Conservation (phyloP, 2,329 filamentous ascomycete genomes). For the Bisporella sp. region DNA sequence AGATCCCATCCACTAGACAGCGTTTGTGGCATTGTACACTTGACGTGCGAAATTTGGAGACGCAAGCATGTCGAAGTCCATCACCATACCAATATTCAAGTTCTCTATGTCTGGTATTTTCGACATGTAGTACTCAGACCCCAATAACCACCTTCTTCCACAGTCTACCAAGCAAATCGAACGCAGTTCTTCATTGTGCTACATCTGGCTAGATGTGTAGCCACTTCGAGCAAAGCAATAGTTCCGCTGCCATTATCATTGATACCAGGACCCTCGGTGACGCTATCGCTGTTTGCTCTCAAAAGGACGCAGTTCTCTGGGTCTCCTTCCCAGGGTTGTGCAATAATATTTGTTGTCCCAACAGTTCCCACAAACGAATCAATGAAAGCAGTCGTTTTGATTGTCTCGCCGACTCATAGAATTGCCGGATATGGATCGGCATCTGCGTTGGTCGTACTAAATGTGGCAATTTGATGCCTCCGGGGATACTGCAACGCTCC, state of each 20-base stretch:
- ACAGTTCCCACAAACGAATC: slow-evolving; percentile 29
- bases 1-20: slow-evolving; percentile 62
- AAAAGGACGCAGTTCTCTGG: slow-evolving; percentile 57
- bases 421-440: neutral
- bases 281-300: slow-evolving; percentile 56
- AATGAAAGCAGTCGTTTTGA: neutral
- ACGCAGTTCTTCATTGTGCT: slow-evolving; percentile 52
- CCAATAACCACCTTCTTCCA: slow-evolving; percentile 58
- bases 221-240: slow-evolving; percentile 50
- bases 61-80: slow-evolving; percentile 64
- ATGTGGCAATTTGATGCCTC: neutral
- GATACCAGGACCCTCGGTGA: slow-evolving; percentile 46
- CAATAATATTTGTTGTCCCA: slow-evolving; percentile 44
- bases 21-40: slow-evolving; percentile 66
- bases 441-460: neutral
- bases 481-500: neutral
- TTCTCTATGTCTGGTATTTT: slow-evolving; percentile 47
- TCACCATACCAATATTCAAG: slow-evolving; percentile 53
- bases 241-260: slow-evolving; percentile 30
- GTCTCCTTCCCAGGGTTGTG: slow-evolving; percentile 52
- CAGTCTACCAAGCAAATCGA: slow-evolving; percentile 60
- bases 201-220: slow-evolving; percentile 48
- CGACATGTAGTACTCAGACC: slow-evolving; percentile 53
- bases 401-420: neutral
- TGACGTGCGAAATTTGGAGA: slow-evolving; percentile 58